These are phyloP conservation scores for Capsicum pubescens DNA, from an alignment of 257 asterid species.

Conservation along the genomic window DNA sequence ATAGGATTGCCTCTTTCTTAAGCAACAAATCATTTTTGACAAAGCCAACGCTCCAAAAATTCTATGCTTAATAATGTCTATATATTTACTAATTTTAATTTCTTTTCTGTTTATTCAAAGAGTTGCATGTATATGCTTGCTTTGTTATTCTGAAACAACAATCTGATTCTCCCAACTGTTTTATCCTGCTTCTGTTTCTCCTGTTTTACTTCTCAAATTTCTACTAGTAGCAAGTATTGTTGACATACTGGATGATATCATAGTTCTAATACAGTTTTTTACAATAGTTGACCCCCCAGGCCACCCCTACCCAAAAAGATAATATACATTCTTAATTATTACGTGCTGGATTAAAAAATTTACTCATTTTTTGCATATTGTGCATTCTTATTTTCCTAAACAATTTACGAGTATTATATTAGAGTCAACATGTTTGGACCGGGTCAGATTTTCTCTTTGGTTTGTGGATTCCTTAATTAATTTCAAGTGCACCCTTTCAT, in stretches of 20 bases:
- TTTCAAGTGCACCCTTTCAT: neutral
- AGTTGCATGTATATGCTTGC: slow-evolving; percentile 38
- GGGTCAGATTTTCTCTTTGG: no score
- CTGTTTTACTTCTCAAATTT: neutral
- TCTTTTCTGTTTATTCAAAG: slow-evolving; percentile 3
- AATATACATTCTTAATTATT: neutral
- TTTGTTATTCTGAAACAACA: slow-evolving; percentile 35
- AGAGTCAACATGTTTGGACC: neutral
- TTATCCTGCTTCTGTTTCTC: slow-evolving; percentile 28
- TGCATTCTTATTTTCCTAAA: neutral
- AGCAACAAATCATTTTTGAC: slow-evolving; percentile 43
- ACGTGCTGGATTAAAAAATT: neutral
- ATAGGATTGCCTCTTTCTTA: slow-evolving; percentile 38
- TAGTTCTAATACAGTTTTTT: neutral
- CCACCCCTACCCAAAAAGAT: neutral
- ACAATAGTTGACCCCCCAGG: neutral
- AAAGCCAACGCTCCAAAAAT: slow-evolving; percentile 28
- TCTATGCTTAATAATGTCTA: slow-evolving; percentile 24
- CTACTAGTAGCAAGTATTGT: neutral
- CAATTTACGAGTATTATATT: neutral
- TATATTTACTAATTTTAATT: neutral
- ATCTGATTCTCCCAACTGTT: slow-evolving; percentile 43
- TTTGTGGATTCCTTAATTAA: neutral
- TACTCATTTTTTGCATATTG: neutral
- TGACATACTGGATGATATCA: slow-evolving; percentile 23